Percentiles rank a stretch among this genome's conserved stretches.
phyloP scores from a whole-genome alignment of 177 flowering plant species.

The Vitis hybrid region DNA sequence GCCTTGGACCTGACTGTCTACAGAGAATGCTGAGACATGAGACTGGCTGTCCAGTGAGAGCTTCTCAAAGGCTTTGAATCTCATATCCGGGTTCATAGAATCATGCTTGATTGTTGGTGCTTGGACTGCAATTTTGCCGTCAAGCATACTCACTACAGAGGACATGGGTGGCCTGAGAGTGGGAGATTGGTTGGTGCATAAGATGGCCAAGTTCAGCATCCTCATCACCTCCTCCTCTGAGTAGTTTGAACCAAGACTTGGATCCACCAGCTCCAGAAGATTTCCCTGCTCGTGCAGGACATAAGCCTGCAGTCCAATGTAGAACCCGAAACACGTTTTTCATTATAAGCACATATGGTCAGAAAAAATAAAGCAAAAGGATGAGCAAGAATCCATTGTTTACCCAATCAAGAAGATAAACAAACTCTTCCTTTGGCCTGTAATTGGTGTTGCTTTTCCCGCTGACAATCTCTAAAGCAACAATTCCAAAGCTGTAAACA shows the following conservation, averaged over 20 bases:
- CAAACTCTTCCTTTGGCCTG: conserved; percentile 68
- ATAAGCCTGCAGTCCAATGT: conserved; percentile 48
- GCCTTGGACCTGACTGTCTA: conserved; percentile 28
- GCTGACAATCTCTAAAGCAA: too few species aligned
- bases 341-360: too few species aligned
- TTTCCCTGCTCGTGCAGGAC: conserved; percentile 77
- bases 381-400: too few species aligned
- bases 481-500: too few species aligned
- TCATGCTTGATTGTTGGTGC: conserved; percentile 44
- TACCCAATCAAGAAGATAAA: background rate
- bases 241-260: conserved; percentile 53
- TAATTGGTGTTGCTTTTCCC: conserved; percentile 54
- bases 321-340: too few species aligned
- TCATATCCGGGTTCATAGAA: conserved; percentile 19
- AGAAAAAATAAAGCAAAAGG: background rate
- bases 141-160: conserved; percentile 76
- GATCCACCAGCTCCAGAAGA: conserved; percentile 80
- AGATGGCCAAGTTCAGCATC: too few species aligned
- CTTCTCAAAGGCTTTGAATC: conserved; percentile 61
- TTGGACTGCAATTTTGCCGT: conserved; percentile 54
- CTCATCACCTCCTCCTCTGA: too few species aligned
- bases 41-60: conserved; percentile 59
- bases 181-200: too few species aligned
- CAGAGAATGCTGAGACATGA: conserved; percentile 23
- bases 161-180: too few species aligned